Conservation (phyloP, 2,329 filamentous ascomycete species). For the Aspergillus nomiae region DNA sequence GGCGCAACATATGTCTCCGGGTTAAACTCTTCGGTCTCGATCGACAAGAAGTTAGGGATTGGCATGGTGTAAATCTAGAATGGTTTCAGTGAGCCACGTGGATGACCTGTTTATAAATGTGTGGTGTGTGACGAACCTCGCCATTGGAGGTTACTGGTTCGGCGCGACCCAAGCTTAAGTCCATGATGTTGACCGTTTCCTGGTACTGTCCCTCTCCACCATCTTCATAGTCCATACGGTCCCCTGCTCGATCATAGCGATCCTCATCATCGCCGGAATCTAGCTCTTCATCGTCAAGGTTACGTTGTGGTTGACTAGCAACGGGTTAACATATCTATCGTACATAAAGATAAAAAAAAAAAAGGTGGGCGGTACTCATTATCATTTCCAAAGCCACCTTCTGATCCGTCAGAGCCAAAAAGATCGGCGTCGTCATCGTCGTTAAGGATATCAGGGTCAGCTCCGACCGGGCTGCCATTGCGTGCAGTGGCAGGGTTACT, state of each 20-base stretch:
- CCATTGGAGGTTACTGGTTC: constrained; percentile 54
- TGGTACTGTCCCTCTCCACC: constrained; percentile 44
- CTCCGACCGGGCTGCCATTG: constrained; percentile 27
- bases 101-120: no score
- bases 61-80: constrained; percentile 62
- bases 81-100: constrained; percentile 2
- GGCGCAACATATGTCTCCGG: constrained; percentile 63
- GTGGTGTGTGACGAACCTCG: constrained; percentile 32
- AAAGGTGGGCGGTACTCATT: constrained; percentile 30
- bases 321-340: constrained; percentile 17
- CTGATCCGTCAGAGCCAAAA: constrained; percentile 50
- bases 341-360: not conserved
- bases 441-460: constrained; percentile 35
- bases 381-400: constrained; percentile 37
- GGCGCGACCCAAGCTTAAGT: constrained; percentile 58
- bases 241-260: constrained; percentile 54
- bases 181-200: constrained; percentile 55
- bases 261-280: constrained; percentile 66
- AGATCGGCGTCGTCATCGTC: constrained; percentile 45
- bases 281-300: constrained; percentile 62
- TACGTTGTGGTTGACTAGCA: constrained; percentile 41
- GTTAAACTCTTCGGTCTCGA: constrained; percentile 64
- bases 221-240: constrained; percentile 48
- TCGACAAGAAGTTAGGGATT: constrained; percentile 63
- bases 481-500: constrained; percentile 17